phyloP scores from a whole-genome alignment of 1,284 basidiomycete species.

The Irpex sp. region DNA sequence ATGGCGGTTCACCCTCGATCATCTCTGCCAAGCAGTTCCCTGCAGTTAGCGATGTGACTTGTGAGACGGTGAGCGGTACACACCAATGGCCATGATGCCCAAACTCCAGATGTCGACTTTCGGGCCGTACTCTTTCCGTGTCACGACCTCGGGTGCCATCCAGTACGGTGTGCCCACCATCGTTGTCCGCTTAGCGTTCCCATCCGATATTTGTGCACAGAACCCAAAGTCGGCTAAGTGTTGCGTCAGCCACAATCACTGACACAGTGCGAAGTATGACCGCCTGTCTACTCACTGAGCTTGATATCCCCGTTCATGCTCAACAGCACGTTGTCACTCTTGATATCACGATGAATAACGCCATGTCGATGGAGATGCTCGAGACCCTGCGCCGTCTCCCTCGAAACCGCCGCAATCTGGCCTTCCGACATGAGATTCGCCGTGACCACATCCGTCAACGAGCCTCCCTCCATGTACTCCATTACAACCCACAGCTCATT shows the following conservation, averaged over 20 bases:
- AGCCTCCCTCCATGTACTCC: constrained; percentile 99
- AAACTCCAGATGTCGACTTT: constrained; percentile 99
- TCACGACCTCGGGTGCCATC: constrained; percentile 99
- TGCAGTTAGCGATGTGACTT: not conserved
- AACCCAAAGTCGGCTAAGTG: constrained; percentile 93
- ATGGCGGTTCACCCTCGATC: constrained; percentile 99
- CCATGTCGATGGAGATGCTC: constrained; percentile 92
- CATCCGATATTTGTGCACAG: constrained; percentile 95
- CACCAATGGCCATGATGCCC: constrained; percentile 98
- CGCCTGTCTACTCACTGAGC: constrained; percentile 67
- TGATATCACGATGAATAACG: constrained; percentile 98
- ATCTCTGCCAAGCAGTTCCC: constrained; percentile 62
- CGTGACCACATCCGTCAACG: constrained; percentile 94
- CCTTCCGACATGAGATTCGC: constrained; percentile 95
- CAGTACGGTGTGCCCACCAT: constrained; percentile 99
- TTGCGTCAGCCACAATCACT: not conserved
- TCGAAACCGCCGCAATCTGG: constrained; percentile 91
- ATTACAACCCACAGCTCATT: constrained; percentile 99
- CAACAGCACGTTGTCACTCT: constrained; percentile 94
- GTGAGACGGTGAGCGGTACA: constrained; percentile 10
- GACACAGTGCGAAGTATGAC: not conserved
- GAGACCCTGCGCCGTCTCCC: constrained; percentile 88
- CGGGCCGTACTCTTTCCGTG: constrained; percentile 96
- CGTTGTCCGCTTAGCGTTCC: constrained; percentile 93
- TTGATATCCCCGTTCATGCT: constrained; percentile 96